These are phyloP conservation scores for Russula emetica DNA, from an alignment of 768 basidiomycete species.

Conservation along the genomic window DNA sequence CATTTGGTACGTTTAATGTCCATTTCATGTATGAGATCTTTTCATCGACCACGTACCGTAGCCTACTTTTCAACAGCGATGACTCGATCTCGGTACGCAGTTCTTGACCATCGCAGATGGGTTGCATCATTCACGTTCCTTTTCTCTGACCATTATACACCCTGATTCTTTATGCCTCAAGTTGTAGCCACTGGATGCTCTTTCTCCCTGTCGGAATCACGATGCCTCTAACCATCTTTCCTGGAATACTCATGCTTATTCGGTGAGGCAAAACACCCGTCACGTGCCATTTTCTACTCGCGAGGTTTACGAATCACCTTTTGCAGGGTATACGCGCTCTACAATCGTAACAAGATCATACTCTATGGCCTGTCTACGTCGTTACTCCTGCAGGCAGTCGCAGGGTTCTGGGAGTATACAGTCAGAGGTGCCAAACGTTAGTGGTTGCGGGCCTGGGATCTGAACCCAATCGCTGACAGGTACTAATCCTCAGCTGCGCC, in stretches of 20 bases:
- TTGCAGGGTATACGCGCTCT: conserved; percentile 27
- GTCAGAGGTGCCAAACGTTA: conserved; percentile 18
- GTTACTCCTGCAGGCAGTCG: conserved; percentile 17
- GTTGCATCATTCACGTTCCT: background rate
- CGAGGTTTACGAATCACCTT: background rate
- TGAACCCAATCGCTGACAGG: background rate
- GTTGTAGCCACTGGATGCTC: conserved; percentile 25
- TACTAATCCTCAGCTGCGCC: conserved; percentile 19
- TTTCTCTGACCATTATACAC: background rate
- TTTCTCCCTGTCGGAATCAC: conserved; percentile 27
- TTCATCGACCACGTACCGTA: background rate
- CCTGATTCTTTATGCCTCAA: background rate
- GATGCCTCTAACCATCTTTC: conserved; percentile 22
- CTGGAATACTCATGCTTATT: conserved; percentile 27
- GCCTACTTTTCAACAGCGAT: conserved; percentile 26
- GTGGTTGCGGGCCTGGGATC: background rate
- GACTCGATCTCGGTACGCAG: conserved; percentile 26
- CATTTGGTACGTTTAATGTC: conserved; percentile 17
- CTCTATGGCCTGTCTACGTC: conserved; percentile 17
- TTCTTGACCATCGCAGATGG: background rate
- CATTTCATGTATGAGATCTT: background rate
- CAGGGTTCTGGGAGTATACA: conserved; percentile 27
- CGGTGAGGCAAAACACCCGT: conserved; percentile 8
- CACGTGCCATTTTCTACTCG: background rate
- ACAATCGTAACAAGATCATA: conserved; percentile 24